Conservation (phyloP, 768 basidiomycete genomes). For the Daedaleopsis sinensis region DNA sequence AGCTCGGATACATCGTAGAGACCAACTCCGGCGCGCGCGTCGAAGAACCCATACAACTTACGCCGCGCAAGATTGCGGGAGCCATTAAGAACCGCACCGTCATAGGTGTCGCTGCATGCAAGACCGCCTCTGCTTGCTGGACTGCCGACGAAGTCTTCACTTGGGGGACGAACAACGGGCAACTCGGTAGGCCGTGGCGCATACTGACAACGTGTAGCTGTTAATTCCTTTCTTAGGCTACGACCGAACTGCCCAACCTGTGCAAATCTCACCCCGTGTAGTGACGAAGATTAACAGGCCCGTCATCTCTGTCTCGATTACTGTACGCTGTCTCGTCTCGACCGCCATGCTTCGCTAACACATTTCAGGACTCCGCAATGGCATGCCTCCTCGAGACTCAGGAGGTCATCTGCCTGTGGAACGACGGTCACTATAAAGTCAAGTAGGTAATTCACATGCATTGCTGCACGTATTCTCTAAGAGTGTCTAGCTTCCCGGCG, state of each 20-base stretch:
- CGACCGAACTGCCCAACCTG: conserved; percentile 69
- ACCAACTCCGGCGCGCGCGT: conserved; percentile 37
- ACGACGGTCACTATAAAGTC: conserved; percentile 75
- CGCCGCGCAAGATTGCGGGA: conserved; percentile 74
- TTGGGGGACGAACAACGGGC: conserved; percentile 94
- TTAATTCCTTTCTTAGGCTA: conserved; percentile 55
- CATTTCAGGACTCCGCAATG: conserved; percentile 74
- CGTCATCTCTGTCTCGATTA: conserved; percentile 73
- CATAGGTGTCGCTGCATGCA: conserved; percentile 83
- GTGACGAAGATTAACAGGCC: conserved; percentile 77
- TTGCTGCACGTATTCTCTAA: too few relatives aligned
- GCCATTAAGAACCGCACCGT: conserved; percentile 79
- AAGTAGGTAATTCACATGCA: conserved; percentile 51
- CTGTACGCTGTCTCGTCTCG: conserved; percentile 43
- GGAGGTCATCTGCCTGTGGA: conserved; percentile 85
- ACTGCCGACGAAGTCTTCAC: conserved; percentile 72
- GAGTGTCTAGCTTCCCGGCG: conserved; percentile 63
- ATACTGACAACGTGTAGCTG: not conserved
- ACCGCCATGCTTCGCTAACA: not conserved
- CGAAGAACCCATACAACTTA: conserved; percentile 78
- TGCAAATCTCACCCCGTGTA: conserved; percentile 77
- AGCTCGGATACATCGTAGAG: conserved; percentile 87
- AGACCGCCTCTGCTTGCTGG: conserved; percentile 89
- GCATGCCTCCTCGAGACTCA: conserved; percentile 75
- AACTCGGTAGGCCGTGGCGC: conserved; percentile 61